Evolutionary conservation across 768 basidiomycete species (phyloP), one percentile per base, ranked within the genome.

Genomic region (Russula sp.): DNA sequence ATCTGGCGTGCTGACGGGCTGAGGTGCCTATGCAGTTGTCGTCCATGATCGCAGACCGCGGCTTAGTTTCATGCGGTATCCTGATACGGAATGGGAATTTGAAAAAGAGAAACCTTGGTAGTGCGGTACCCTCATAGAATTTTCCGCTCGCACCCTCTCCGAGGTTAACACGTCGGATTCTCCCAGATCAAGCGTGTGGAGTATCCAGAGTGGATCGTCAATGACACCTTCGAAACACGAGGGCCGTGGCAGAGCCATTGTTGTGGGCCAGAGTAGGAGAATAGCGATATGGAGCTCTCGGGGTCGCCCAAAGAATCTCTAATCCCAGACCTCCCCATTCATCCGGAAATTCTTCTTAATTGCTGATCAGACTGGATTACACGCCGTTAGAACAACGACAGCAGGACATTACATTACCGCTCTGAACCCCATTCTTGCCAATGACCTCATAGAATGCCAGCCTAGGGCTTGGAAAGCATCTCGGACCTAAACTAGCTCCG

Each of bases 401-500:
- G 65, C 75, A 78, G 68, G 92, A 93, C 79, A 88, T 93, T 65
- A 93, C 79, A 88, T 93, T 65, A 87, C 86, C 56, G 88, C 85
- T 34, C 79, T 93, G 66, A 83, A 84, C 73, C 86, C 89, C 64
- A 93, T 93, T 66, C 92, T 88, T 76, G 87, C 80, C 69, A 83
- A 88, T 66, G 86, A 92, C 71, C 92, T 90, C 71, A 80, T 85
- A 28, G 83, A 88, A 70, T 82, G 81, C 60, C 86, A 86, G 22
- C 85, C 89, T 18, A 87, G 88, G 36, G 91, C 83, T 56, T 93
- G 92, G 91, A 92, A 91, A 82, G 90, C 89, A 44, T 13, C 75
- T 73, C 13, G 52, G 38, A 30, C 34, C 20, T 36, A 7, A n/a
- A 48, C 32, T 56, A 26, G 32, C 28, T 56, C 26, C 11, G 22